Percentiles rank a stretch among this genome's conserved stretches.
Evolutionary conservation across 768 basidiomycete species (phyloP).

Genomic region (Phaeotremella skinneri): DNA sequence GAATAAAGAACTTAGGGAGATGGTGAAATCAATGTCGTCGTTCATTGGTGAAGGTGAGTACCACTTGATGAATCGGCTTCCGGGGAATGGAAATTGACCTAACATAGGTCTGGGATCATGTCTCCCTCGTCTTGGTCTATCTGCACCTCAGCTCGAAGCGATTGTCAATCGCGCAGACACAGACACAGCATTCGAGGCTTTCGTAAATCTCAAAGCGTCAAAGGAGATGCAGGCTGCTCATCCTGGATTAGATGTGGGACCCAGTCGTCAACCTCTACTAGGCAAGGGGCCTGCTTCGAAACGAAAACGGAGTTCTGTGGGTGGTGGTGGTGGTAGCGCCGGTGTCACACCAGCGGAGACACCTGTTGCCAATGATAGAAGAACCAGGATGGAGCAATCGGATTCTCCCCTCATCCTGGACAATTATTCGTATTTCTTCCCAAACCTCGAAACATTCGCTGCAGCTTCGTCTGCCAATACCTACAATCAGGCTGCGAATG

Average conservation of each 20-base stretch:
- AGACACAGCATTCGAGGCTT: slow-evolving; percentile 89
- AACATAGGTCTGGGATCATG: slow-evolving; percentile 46
- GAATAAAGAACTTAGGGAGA: slow-evolving; percentile 75
- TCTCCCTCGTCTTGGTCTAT: slow-evolving; percentile 47
- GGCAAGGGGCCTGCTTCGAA: no score
- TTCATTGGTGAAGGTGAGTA: slow-evolving; percentile 85
- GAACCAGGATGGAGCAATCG: not conserved
- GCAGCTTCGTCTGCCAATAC: no score
- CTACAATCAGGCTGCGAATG: not conserved
- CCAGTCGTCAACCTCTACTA: slow-evolving; percentile 5
- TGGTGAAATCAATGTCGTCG: slow-evolving; percentile 69
- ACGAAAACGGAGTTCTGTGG: slow-evolving; percentile 22
- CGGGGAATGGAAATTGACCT: slow-evolving; percentile 55
- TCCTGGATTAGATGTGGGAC: slow-evolving; percentile 30
- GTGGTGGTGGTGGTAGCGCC: not conserved
- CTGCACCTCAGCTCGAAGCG: slow-evolving; percentile 66
- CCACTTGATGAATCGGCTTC: slow-evolving; percentile 54
- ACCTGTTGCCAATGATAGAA: not conserved
- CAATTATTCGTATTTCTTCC: slow-evolving; percentile 37
- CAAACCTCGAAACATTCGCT: slow-evolving; percentile 28
- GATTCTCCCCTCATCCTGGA: slow-evolving; percentile 11
- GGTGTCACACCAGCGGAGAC: not conserved
- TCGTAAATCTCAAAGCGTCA: slow-evolving; percentile 65
- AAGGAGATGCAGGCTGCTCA: slow-evolving; percentile 37
- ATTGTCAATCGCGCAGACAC: slow-evolving; percentile 84